Conservation (phyloP, 1,139 yeast species). For the Debaryomyces coudertii region DNA sequence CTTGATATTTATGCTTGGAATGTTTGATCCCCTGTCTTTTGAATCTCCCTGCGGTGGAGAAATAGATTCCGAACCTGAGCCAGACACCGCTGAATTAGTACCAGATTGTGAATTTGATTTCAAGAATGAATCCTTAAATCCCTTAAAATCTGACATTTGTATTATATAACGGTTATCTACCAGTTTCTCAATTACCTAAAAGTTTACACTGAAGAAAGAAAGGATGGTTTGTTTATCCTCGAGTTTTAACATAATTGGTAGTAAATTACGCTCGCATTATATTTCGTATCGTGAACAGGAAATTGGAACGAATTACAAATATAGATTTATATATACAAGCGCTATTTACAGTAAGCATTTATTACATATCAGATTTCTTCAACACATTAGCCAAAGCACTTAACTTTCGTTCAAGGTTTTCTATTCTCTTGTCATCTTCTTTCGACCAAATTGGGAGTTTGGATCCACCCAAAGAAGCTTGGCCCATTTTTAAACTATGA, state of each 20-base stretch:
- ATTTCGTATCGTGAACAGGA: slow-evolving; percentile 2
- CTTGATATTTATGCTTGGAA: slow-evolving; percentile 34
- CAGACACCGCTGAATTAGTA: slow-evolving; percentile 23
- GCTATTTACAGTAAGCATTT: not conserved
- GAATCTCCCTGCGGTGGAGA: slow-evolving; percentile 21
- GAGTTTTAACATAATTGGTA: not conserved
- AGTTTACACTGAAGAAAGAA: not conserved
- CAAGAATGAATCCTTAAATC: slow-evolving; percentile 27
- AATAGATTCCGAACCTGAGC: slow-evolving; percentile 21
- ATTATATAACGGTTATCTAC: not conserved
- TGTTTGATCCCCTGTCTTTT: slow-evolving; percentile 24
- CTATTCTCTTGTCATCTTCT: slow-evolving; percentile 41
- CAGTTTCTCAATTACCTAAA: not conserved
- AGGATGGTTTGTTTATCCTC: not conserved
- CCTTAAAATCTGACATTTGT: slow-evolving; percentile 26
- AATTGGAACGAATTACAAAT: slow-evolving; percentile 2
- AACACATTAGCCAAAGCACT: slow-evolving; percentile 13
- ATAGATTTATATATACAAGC: not conserved
- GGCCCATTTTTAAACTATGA: slow-evolving; percentile 37
- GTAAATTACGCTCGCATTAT: not conserved
- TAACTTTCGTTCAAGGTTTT: slow-evolving; percentile 28
- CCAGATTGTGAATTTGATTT: slow-evolving; percentile 20
- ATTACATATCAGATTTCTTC: not conserved
- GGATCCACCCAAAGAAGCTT: slow-evolving; percentile 20
- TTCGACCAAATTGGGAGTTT: slow-evolving; percentile 37